A percentile compares a stretch with the other conserved stretches of the same genome.
phyloP scores from a whole-genome alignment of 1,284 basidiomycete genomes.

The Leccinum glutinopallens region DNA sequence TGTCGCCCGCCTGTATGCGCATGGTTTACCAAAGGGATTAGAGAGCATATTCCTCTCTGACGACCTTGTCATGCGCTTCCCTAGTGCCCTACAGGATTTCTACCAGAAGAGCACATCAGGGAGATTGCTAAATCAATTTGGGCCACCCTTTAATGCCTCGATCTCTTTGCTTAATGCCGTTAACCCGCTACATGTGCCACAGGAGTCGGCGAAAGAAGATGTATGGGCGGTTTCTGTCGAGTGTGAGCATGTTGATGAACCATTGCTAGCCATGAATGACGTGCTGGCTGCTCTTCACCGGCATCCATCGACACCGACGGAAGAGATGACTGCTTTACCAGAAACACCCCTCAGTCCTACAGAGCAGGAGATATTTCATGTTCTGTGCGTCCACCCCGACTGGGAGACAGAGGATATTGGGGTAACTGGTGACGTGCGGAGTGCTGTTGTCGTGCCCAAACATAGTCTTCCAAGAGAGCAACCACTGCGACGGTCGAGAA shows the following conservation, averaged over 20 bases:
- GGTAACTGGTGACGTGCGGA: constrained; percentile 7
- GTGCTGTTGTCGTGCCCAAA: constrained; percentile 6
- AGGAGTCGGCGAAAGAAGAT: constrained; percentile 16
- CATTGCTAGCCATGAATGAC: constrained; percentile 31
- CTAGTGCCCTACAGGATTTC: constrained; percentile 56
- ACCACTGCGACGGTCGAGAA: constrained; percentile 61
- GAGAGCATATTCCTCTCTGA: constrained; percentile 61
- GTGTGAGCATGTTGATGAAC: constrained; percentile 28
- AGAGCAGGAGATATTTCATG: constrained; percentile 69
- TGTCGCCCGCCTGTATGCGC: constrained; percentile 48
- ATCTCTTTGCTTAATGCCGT: constrained; percentile 22
- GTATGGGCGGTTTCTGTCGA: constrained; percentile 29
- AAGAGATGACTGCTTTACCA: constrained; percentile 13
- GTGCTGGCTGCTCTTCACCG: constrained; percentile 32
- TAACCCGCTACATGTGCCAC: constrained; percentile 18
- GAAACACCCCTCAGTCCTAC: constrained; percentile 64
- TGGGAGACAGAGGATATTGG: constrained; percentile 48
- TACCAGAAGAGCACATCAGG: constrained; percentile 46
- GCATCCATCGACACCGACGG: constrained; percentile 15
- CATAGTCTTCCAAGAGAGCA: constrained; percentile 15
- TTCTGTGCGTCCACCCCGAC: constrained; percentile 59
- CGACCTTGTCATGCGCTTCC: constrained; percentile 60
- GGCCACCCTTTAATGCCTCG: constrained; percentile 37
- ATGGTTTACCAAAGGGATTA: constrained; percentile 34
- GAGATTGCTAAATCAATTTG: constrained; percentile 55